Percentiles rank a stretch among this genome's conserved stretches.
phyloP scores from a whole-genome alignment of 1,284 basidiomycete species.

The Ustilago loliicola region DNA sequence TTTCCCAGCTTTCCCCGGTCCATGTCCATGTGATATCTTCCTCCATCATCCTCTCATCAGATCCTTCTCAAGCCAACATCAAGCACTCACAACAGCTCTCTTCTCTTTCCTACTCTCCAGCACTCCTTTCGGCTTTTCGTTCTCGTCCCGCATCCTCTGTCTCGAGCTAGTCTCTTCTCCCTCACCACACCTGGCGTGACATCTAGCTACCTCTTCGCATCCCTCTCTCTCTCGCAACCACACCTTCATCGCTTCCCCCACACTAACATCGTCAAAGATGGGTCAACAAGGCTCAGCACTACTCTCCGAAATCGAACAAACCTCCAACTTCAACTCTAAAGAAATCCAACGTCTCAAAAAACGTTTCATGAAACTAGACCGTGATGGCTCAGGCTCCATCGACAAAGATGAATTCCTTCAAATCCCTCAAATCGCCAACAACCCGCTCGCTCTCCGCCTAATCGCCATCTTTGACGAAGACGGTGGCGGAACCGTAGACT shows the following conservation, averaged over 20 bases:
- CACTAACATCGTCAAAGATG: constrained; percentile 56
- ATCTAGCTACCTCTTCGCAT: not conserved
- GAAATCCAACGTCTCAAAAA: constrained; percentile 85
- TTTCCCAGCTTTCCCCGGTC: too few relatives aligned
- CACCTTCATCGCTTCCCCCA: not conserved
- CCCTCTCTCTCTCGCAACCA: not conserved
- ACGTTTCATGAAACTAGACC: constrained; percentile 99
- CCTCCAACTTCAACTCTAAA: constrained; percentile 78
- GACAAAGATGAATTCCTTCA: constrained; percentile 98
- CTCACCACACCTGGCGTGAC: constrained; percentile 2
- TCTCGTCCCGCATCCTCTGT: not conserved
- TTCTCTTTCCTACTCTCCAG: constrained; percentile 8
- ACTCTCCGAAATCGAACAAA: constrained; percentile 92
- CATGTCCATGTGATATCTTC: not conserved
- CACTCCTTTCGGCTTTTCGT: not conserved
- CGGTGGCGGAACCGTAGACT: constrained; percentile 97
- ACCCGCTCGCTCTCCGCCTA: constrained; percentile 95
- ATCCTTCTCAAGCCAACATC: not conserved
- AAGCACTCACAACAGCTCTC: constrained; percentile 7
- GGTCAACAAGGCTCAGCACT: constrained; percentile 82
- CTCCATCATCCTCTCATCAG: not conserved
- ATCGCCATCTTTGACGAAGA: constrained; percentile 99
- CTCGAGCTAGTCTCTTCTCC: constrained; percentile 15
- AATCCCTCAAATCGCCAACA: constrained; percentile 98
- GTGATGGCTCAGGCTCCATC: constrained; percentile 96